These are phyloP conservation scores for Fistulinella prunicolor DNA, from an alignment of 768 basidiomycete species.

Conservation along the genomic window DNA sequence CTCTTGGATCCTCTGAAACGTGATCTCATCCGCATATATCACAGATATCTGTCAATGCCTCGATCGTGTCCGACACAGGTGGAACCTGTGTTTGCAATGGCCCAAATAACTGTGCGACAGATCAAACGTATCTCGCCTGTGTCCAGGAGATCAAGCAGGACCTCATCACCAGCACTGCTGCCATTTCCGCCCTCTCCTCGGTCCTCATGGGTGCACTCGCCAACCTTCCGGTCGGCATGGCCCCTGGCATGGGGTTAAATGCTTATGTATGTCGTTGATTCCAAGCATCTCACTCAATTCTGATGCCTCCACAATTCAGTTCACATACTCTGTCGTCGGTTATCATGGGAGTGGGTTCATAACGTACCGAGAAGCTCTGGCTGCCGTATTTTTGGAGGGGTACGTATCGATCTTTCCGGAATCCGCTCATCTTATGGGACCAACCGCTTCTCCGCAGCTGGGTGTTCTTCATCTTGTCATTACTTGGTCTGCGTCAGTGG, in stretches of 20 bases:
- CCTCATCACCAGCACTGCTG: constrained; percentile 80
- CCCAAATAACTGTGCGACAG: constrained; percentile 50
- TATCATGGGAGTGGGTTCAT: constrained; percentile 71
- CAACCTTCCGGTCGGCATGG: constrained; percentile 87
- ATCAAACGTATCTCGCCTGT: constrained; percentile 55
- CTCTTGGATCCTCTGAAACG: not conserved
- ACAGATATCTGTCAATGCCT: constrained; percentile 83
- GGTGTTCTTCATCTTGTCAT: constrained; percentile 76
- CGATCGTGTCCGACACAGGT: constrained; percentile 72
- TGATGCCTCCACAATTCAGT: constrained; percentile 41
- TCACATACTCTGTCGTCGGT: constrained; percentile 86
- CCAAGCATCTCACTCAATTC: not conserved
- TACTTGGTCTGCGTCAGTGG: constrained; percentile 88
- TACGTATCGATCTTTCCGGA: constrained; percentile 31
- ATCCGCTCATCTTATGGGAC: not conserved
- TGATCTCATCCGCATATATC: not conserved
- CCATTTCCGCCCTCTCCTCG: constrained; percentile 69
- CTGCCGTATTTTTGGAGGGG: constrained; percentile 88
- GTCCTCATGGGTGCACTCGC: constrained; percentile 82
- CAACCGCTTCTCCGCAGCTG: constrained; percentile 43
- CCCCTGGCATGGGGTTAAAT: constrained; percentile 81
- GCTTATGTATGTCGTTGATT: constrained; percentile 56
- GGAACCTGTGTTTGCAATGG: constrained; percentile 78
- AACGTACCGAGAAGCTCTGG: constrained; percentile 74
- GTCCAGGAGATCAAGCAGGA: constrained; percentile 64